phyloP scores from a whole-genome alignment of 2,329 filamentous ascomycete genomes.

The Elsinoe necatrix region DNA sequence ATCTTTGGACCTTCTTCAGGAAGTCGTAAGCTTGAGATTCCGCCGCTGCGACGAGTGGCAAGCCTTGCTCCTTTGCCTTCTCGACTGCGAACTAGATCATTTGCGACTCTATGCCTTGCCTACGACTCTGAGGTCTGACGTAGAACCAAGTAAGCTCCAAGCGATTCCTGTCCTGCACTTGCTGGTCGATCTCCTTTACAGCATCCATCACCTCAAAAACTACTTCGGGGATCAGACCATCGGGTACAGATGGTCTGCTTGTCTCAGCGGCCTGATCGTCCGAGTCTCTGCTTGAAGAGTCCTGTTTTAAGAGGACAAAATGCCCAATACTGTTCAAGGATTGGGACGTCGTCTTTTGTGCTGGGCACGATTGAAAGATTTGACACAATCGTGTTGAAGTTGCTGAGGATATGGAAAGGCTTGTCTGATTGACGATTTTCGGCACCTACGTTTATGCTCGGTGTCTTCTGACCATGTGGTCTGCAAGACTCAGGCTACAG shows the following conservation, averaged over 20 bases:
- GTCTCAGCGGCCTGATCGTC: neutral
- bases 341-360: neutral
- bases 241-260: neutral
- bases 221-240: neutral
- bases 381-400: neutral
- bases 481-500: neutral
- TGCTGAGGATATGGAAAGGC: too few relatives aligned
- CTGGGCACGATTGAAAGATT: neutral
- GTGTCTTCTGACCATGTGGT: neutral
- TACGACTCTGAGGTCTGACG: neutral
- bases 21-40: neutral
- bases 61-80: neutral
- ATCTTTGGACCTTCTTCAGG: conserved; percentile 1
- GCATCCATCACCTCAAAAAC: neutral
- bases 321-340: neutral
- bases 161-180: neutral
- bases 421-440: neutral
- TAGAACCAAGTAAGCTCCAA: neutral
- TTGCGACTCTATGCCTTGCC: neutral
- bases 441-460: neutral
- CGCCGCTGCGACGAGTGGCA: neutral
- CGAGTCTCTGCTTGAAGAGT: neutral
- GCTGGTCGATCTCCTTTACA: neutral
- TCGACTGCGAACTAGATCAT: neutral
- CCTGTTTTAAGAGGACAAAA: neutral